A percentile compares a stretch with the other conserved stretches of the same genome.
phyloP scores from a whole-genome alignment of 305 asterid species.

The Solanum hybrid region DNA sequence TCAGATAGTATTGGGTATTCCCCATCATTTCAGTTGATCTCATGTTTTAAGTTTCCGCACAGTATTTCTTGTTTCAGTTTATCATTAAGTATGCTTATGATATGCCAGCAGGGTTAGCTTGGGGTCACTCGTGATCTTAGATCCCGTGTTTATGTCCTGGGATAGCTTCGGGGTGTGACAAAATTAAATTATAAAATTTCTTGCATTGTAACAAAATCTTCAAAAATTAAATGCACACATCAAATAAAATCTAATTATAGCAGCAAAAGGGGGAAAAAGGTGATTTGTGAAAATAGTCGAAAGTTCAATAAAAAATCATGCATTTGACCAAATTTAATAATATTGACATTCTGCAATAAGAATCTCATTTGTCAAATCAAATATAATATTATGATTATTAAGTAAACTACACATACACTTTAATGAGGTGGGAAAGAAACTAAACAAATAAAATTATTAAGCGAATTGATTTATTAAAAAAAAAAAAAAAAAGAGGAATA shows the following conservation, averaged over 20 bases:
- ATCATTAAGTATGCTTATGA: too few species aligned
- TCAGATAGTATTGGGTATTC: too few species aligned
- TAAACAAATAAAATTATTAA: too few species aligned
- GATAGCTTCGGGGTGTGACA: background rate
- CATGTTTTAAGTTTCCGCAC: too few species aligned
- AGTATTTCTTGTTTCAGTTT: too few species aligned
- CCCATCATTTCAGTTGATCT: too few species aligned
- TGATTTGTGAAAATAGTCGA: background rate
- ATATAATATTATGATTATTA: background rate
- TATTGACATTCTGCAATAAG: background rate
- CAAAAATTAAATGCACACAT: background rate
- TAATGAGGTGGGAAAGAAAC: background rate
- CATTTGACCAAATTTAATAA: background rate
- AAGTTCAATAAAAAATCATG: background rate
- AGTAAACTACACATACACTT: background rate
- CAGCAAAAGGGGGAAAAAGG: background rate
- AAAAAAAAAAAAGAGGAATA: too few species aligned
- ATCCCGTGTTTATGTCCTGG: too few species aligned
- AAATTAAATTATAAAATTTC: background rate
- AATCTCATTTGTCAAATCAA: background rate
- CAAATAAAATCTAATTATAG: too few species aligned
- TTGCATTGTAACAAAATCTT: background rate
- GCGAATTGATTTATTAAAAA: too few species aligned
- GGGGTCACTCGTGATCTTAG: too few species aligned
- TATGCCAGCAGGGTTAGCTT: too few species aligned